Conservation (phyloP, 2,329 filamentous ascomycete species). For the Colletotrichum spaethianum region DNA sequence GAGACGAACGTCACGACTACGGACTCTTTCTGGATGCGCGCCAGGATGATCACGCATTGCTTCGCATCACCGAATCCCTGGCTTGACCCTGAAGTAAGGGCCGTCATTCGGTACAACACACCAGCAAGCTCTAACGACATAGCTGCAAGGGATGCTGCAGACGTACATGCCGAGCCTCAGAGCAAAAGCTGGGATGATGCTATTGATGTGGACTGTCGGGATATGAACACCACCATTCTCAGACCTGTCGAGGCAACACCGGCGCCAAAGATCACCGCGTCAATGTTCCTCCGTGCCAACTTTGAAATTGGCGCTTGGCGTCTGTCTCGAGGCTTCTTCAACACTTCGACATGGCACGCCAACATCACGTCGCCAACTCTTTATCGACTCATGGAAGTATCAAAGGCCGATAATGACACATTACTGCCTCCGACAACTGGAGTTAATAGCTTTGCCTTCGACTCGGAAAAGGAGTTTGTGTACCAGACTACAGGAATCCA, state of each 20-base stretch:
- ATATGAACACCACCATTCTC: constrained; percentile 66
- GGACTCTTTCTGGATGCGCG: constrained; percentile 75
- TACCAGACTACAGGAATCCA: constrained; percentile 22
- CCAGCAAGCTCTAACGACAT: not conserved
- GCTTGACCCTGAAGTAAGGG: constrained; percentile 50
- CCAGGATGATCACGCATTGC: constrained; percentile 60
- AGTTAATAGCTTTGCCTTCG: constrained; percentile 50
- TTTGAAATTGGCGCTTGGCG: constrained; percentile 70
- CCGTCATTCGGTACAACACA: constrained; percentile 50
- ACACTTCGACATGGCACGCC: constrained; percentile 63
- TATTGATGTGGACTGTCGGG: constrained; percentile 64
- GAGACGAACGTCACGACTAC: constrained; percentile 69
- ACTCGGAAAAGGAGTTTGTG: constrained; percentile 43
- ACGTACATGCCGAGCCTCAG: constrained; percentile 42
- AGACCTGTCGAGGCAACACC: constrained; percentile 54
- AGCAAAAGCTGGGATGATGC: constrained; percentile 66
- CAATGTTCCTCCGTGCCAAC: constrained; percentile 64
- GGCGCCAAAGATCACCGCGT: constrained; percentile 54
- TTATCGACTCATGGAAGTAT: constrained; percentile 51
- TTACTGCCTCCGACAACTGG: constrained; percentile 37
- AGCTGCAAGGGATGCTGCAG: not conserved
- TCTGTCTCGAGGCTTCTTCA: constrained; percentile 68
- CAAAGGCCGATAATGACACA: constrained; percentile 7
- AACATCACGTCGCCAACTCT: constrained; percentile 54
- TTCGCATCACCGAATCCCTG: constrained; percentile 51